Percentiles rank a stretch among this genome's conserved stretches.
Conservation (phyloP, 2,329 filamentous ascomycete genomes). For the Colletotrichum liaoningense region DNA sequence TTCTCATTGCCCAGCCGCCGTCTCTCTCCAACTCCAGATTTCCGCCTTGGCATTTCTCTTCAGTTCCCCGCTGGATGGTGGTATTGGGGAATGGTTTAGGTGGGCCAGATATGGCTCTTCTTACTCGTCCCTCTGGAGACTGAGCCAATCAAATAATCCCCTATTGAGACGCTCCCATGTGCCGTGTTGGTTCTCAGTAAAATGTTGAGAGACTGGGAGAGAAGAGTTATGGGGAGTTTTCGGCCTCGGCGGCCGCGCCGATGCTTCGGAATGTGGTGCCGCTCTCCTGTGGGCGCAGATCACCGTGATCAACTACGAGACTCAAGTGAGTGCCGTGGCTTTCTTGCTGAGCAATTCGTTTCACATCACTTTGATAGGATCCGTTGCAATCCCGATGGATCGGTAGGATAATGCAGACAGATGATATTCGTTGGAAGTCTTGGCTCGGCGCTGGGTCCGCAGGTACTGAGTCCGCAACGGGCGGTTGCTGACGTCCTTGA, state of each 20-base stretch:
- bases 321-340: neutral
- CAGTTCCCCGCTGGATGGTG: neutral
- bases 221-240: neutral
- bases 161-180: neutral
- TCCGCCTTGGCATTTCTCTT: neutral
- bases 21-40: neutral
- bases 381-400: neutral
- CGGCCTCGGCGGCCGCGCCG: slow-evolving; percentile 23
- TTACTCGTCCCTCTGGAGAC: neutral
- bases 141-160: slow-evolving; percentile 1
- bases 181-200: slow-evolving; percentile 2
- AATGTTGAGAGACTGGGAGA: slow-evolving; percentile 6
- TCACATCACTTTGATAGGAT: neutral
- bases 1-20: neutral
- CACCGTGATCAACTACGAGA: neutral
- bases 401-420: neutral
- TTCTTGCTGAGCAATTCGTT: no score
- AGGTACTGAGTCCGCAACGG: neutral
- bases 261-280: neutral
- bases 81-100: neutral
- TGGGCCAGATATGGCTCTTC: neutral
- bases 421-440: neutral
- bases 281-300: neutral
- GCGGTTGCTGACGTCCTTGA: neutral
- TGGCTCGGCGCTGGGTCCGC: neutral